Evolutionary conservation across 768 basidiomycete species (phyloP), one percentile per base, ranked within the genome.

Genomic region (Tubosaeta brunneosetosa): DNA sequence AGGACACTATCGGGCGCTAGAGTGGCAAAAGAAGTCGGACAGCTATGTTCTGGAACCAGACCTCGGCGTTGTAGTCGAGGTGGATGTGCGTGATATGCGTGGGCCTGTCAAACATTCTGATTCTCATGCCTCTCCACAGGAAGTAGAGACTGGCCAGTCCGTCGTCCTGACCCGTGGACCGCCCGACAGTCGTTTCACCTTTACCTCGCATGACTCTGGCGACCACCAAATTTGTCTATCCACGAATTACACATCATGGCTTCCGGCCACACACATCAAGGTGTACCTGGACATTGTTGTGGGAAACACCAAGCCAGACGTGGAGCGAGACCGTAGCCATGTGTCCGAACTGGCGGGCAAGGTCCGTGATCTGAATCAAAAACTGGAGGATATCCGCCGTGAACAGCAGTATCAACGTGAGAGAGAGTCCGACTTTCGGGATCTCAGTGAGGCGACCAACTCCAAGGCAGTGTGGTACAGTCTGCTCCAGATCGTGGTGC

Each of bases 321-420:
- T 79, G n/a, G 90, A 94, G 51, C 84, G 89, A 49, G 93, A 95
- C 73, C 80, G 91, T 27, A 82, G 80, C 10, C 93, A 94, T 67
- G 83, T 94, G 26, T 86, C 85, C 3, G 85, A 89, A 61, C 74
- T 94, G 33, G 86, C 91, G 0, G 65, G 78, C 44, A 92, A 91
- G 70, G 78, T 99, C 50, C 85, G 91, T 26, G 97, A 98, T 63
- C 76, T 99, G 55, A 99, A 98, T 72, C 80, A 84, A 64, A 95
- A 93, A 70, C 77, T 99, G 45, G 91, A 90, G 68, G 93, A 95
- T 61, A 88, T 98, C 50, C 79, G 92, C 43, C 77, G 93, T 25
- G 97, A 98, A 71, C 97, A 99, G 73, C 91, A 94, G 71, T 99
- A 97, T 66, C 95, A 98, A 74, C 80, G 97, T 40, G 95, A 99